Conservation (phyloP, 345 rosid species). For the Litchi chinensis region DNA sequence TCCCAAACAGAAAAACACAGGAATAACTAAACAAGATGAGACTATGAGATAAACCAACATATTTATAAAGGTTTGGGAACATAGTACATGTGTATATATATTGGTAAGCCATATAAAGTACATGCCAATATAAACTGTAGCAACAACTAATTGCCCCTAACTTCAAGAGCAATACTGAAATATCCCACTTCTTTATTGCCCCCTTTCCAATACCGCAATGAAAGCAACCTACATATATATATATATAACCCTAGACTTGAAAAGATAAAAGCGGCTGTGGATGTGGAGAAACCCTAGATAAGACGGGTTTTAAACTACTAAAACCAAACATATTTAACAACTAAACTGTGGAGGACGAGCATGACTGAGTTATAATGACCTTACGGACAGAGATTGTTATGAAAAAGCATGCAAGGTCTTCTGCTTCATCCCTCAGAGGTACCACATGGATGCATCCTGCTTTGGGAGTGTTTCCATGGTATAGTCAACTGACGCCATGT, state of each 20-base stretch:
- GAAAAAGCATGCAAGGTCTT: no score
- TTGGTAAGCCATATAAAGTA: constrained; percentile 2
- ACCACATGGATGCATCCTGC: constrained; percentile 43
- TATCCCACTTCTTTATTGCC: constrained; percentile 14
- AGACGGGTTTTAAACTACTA: constrained; percentile 25
- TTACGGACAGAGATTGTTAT: no score
- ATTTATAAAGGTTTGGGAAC: constrained; percentile 11
- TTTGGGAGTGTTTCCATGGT: constrained; percentile 30
- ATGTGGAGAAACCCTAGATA: not conserved
- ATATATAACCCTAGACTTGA: not conserved
- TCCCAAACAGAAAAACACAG: no score
- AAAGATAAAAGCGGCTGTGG: not conserved
- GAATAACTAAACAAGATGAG: no score
- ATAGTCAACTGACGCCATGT: constrained; percentile 27
- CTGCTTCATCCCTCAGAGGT: constrained; percentile 16
- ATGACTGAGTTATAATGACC: not conserved
- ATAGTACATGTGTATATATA: constrained; percentile 2
- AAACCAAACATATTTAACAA: constrained; percentile 10
- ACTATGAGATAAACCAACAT: not conserved
- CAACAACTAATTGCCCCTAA: constrained; percentile 1
- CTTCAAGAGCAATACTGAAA: constrained; percentile 15
- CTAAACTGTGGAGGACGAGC: not conserved
- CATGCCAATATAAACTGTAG: constrained; percentile 10
- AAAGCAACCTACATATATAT: constrained; percentile 15
- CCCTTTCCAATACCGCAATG: constrained; percentile 21